phyloP scores from a whole-genome alignment of 345 rosid species.

The Cochlearia excelsa region DNA sequence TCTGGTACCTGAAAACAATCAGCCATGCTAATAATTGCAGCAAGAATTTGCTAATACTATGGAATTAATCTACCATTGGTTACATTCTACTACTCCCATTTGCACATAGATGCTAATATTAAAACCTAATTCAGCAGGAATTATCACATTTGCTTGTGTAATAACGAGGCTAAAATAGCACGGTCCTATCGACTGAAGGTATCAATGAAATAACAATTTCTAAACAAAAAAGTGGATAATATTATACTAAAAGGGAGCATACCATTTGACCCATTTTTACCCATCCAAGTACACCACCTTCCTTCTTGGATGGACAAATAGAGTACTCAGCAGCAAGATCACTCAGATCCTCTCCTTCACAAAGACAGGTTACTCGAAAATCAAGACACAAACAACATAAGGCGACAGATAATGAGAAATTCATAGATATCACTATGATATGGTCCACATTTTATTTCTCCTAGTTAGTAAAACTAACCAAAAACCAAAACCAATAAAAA shows the following conservation, averaged over 20 bases:
- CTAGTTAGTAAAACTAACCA: not conserved
- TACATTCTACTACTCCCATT: constrained; percentile 10
- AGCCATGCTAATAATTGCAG: constrained; percentile 6
- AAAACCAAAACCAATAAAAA: constrained; percentile 8
- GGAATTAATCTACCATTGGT: not conserved
- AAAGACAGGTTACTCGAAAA: constrained; percentile 22
- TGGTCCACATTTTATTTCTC: constrained; percentile 4
- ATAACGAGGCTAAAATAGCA: constrained; percentile 9
- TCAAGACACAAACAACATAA: constrained; percentile 10
- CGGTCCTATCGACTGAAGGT: constrained; percentile 3
- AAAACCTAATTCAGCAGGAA: constrained; percentile 6
- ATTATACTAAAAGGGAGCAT: constrained; percentile 15
- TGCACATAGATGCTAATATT: not conserved
- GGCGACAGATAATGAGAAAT: constrained; percentile 5
- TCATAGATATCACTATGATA: not conserved
- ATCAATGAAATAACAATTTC: constrained; percentile 14
- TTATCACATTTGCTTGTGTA: constrained; percentile 6
- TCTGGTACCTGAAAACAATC: constrained; percentile 64
- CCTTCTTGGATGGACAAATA: constrained; percentile 74
- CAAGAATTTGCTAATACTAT: constrained; percentile 12
- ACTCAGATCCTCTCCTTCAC: constrained; percentile 85
- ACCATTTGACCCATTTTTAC: constrained; percentile 89
- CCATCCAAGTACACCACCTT: constrained; percentile 97
- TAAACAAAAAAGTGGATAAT: not conserved
- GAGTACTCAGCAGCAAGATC: constrained; percentile 85